Evolutionary conservation across 2,329 filamentous ascomycete genomes (phyloP).

Genomic region (Graphilbum sp.): DNA sequence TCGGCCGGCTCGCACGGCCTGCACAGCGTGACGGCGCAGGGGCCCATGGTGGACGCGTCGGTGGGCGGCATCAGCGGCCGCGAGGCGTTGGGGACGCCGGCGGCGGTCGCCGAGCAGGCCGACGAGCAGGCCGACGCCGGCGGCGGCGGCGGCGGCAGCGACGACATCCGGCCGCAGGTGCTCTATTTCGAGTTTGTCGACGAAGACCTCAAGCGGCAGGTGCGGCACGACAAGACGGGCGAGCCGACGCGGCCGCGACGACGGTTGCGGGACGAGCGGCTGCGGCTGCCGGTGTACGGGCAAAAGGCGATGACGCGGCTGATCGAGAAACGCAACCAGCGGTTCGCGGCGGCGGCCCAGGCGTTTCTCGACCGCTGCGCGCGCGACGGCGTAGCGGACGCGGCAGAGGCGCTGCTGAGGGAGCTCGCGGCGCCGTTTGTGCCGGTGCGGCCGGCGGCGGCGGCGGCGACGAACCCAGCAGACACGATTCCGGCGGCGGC

Average conservation of each 20-base stretch:
- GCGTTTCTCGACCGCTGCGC: conserved; percentile 60
- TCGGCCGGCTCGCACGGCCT: conserved; percentile 24
- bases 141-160: conserved; percentile 13
- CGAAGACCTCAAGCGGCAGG: conserved; percentile 73
- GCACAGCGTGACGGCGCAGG: conserved; percentile 19
- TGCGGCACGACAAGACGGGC: conserved; percentile 54
- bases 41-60: conserved; percentile 35
- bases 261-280: conserved; percentile 56
- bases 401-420: conserved; percentile 47
- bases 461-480: conserved; percentile 22
- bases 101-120: conserved; percentile 5
- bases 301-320: conserved; percentile 81
- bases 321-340: conserved; percentile 78
- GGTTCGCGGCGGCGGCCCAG: conserved; percentile 65
- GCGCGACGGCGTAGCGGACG: conserved; percentile 32
- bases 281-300: conserved; percentile 85
- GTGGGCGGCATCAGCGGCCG: conserved; percentile 38
- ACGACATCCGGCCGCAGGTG: conserved; percentile 38
- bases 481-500: too few species aligned
- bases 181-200: conserved; percentile 87
- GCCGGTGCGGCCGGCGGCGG: conserved; percentile 32
- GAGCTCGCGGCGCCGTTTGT: conserved; percentile 42
- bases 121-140: background rate
- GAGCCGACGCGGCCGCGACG: conserved; percentile 51
- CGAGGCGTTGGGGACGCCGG: conserved; percentile 19